Percentiles rank a stretch among this genome's conserved stretches.
Conservation (phyloP, 495 filamentous ascomycete species). For the Neurospora sp. region DNA sequence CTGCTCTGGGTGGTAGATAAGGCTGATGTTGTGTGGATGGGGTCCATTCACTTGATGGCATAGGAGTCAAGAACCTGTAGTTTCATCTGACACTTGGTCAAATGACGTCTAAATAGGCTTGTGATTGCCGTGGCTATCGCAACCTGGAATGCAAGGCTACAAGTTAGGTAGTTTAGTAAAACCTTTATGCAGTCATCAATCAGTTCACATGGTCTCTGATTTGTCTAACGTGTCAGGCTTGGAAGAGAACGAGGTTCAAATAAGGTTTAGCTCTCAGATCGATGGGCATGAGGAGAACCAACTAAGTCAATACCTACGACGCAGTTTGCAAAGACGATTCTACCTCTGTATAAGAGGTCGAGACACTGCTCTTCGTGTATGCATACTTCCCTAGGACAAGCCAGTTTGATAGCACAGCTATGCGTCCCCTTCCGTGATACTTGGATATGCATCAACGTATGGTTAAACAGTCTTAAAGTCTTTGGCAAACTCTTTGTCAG, state of each 20-base stretch:
- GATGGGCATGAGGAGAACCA: not conserved
- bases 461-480: not conserved
- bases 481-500: not conserved
- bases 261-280: not conserved
- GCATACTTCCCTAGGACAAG: not conserved
- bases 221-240: not conserved
- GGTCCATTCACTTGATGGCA: not conserved
- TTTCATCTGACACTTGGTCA: not conserved
- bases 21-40: not conserved
- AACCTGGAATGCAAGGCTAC: not conserved
- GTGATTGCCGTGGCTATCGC: not conserved
- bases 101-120: not conserved
- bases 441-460: not conserved
- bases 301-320: not conserved
- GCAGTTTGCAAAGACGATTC: not conserved
- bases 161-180: not conserved
- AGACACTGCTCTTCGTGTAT: not conserved
- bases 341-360: not conserved
- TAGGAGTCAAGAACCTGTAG: not conserved
- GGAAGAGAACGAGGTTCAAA: not conserved
- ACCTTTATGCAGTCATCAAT: not conserved
- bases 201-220: not conserved
- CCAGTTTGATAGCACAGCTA: not conserved
- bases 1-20: not conserved
- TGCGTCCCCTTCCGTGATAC: not conserved